Base-by-base conservation (phyloP, 78 protist species). In the Guillardia theta region DNA sequence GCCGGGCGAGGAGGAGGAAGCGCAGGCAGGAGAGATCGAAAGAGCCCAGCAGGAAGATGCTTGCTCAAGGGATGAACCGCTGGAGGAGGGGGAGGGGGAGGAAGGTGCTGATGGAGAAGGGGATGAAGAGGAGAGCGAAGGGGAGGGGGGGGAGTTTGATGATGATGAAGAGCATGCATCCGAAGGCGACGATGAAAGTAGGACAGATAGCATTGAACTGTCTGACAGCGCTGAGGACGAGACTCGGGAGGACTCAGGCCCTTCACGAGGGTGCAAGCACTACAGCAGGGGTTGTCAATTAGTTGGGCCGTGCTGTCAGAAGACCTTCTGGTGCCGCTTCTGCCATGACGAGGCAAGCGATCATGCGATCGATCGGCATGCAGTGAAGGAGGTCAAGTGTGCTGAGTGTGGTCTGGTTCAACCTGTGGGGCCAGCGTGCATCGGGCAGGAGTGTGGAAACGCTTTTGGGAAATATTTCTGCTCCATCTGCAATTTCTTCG, bases 381-480 rank as follows among this genome's bases (percentile, higher is more conserved):
- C 77, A 9, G 94, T 92, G 27, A 4, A n/a, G 12, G 54, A 44
- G 10, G 88, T 92, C 18, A 44, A 19, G 83, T 93, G 95, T 88
- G 39, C 33, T 48, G 30, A n/a, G 37, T 93, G 95, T 70, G 95
- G 24, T 8, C 22, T 21, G 1, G 62, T 39, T 18, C 95, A 93
- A 48, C 45, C 88, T 0, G 87, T 70, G 4, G 10, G 39, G 0
- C 88, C 30, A 39, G 9, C 4, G 24, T 92, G 94, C 88, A 24
- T 45, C 27, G 78, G 10, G 10, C 46, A 62, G 6, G 50, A 64
- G 0, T 93, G 95, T 45, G 48, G 19, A 45, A 36, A 15, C 19
- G 15, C 2, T 10, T 94, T 94, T 48, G 95, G 93, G 27, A 4
- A 10, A 19, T 94, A 94, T 47, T 94, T 88, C 88, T 94, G 95